These are phyloP conservation scores for Pseudocercospora pini-densiflorae DNA, from an alignment of 2,329 filamentous ascomycete genomes.

Conservation along the genomic window DNA sequence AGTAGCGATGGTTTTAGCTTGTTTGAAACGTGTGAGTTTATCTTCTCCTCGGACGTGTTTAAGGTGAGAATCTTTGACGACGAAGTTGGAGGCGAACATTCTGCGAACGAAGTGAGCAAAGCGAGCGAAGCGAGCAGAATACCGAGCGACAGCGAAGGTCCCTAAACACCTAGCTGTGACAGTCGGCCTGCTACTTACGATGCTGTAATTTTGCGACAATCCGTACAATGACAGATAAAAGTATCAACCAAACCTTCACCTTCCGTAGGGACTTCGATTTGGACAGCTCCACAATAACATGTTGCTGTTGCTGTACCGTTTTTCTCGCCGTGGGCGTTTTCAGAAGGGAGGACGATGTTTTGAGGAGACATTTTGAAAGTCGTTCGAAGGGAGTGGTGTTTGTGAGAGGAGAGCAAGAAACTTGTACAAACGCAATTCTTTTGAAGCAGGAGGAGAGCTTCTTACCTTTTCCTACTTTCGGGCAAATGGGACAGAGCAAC, in stretches of 20 bases:
- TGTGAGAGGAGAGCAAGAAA: not conserved
- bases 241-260: conserved; percentile 52
- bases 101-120: not conserved
- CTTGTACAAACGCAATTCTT: too few species aligned
- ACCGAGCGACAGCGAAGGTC: too few species aligned
- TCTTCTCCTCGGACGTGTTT: conserved; percentile 58
- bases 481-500: not conserved
- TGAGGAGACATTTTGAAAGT: conserved; percentile 15
- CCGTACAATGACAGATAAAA: conserved; percentile 65
- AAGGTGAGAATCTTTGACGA: conserved; percentile 51
- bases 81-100: conserved; percentile 66
- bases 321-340: conserved; percentile 23
- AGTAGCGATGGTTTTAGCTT: conserved; percentile 54
- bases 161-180: too few species aligned
- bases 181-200: conserved; percentile 40
- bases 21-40: conserved; percentile 53
- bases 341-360: conserved; percentile 23
- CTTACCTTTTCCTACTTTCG: not conserved
- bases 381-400: too few species aligned
- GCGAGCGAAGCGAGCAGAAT: too few species aligned
- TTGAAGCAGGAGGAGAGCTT: not conserved
- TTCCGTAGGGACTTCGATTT: conserved; percentile 55
- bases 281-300: conserved; percentile 63
- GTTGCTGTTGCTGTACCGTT: conserved; percentile 56
- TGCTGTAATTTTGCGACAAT: conserved; percentile 62